phyloP scores from a whole-genome alignment of 2,329 filamentous ascomycete genomes.

The Botryotinia convoluta region DNA sequence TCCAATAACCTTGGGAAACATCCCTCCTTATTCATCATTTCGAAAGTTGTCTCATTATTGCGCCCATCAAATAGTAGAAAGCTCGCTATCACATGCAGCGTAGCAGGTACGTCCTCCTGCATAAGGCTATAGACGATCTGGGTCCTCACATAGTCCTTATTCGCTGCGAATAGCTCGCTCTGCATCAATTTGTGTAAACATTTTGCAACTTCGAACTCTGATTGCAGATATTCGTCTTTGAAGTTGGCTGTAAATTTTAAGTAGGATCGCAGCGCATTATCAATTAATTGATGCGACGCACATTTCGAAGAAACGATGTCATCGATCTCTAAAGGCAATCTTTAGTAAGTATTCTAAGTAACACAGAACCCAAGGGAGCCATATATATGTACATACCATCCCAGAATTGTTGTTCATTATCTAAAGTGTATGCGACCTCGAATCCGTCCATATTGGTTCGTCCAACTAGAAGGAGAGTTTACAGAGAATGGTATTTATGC shows the following conservation, averaged over 20 bases:
- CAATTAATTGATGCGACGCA: slow-evolving; percentile 64
- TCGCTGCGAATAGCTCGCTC: slow-evolving; percentile 68
- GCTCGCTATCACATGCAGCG: slow-evolving; percentile 78
- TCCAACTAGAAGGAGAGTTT: neutral
- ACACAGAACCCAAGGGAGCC: slow-evolving; percentile 1
- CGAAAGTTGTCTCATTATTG: slow-evolving; percentile 72
- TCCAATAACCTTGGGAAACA: slow-evolving; percentile 82
- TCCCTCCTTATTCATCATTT: slow-evolving; percentile 82
- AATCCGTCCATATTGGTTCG: slow-evolving; percentile 49
- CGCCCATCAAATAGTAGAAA: slow-evolving; percentile 87
- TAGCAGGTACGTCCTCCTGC: slow-evolving; percentile 78
- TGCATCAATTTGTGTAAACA: slow-evolving; percentile 78
- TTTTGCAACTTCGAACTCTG: slow-evolving; percentile 74
- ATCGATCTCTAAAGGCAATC: slow-evolving; percentile 55
- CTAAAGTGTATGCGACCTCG: slow-evolving; percentile 66
- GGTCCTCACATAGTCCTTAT: slow-evolving; percentile 83
- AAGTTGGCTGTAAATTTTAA: slow-evolving; percentile 73
- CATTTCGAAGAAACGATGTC: slow-evolving; percentile 60
- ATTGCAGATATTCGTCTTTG: slow-evolving; percentile 71
- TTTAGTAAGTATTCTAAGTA: neutral
- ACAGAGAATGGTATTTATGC: slow-evolving; percentile 21
- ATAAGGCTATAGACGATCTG: slow-evolving; percentile 91
- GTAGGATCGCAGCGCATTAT: slow-evolving; percentile 82
- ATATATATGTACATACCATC: slow-evolving; percentile 56
- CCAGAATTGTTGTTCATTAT: slow-evolving; percentile 88